Base-by-base conservation (phyloP, 495 filamentous ascomycete genomes). In the Elaphomyces granulatus region DNA sequence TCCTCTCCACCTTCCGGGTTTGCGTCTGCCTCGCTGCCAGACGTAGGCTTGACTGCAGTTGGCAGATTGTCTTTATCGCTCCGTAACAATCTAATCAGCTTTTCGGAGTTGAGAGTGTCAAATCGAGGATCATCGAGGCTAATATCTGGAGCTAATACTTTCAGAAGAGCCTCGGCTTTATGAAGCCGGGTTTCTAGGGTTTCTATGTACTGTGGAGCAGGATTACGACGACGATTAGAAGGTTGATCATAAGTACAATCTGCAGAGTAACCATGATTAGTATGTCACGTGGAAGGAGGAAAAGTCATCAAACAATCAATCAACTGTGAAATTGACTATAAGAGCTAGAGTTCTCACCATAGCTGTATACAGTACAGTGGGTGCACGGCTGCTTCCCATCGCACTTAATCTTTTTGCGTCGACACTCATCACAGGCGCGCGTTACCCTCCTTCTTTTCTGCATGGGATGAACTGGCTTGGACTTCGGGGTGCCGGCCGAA, bases 171-270 rank as follows among this genome's bases (percentile, higher is more conserved):
- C 60, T 95, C 85, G 31, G 86, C 86, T 41, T 83, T 81, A 43
- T 87, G 82, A 20, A 94, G 66, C 37, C 83, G 78, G 32, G 68
- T 74, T 56, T 96, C 92, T 20, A 98, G 64, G 0, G 82, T 83
- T 60, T 98, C 90, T 49, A 95, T 81, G 57, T 94, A 93, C 54
- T 94, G 85, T 28, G 90, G 90, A 20, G 86, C 81, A 23, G 90
- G 88, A 52, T 95, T 98, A 50, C 90, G 81, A 49, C 88, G 74
- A 38, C 90, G 77, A 54, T 95, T 95, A 21, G 90, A 96, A 12
- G 90, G 90, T 50, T 98, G 92, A 49, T 98, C 92, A 61, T 94
- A 96, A 3, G 90, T 93, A 58, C 90, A 98, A 43, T 96, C 90
- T 98, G 53, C 9, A 14, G 14, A 34, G 36, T 18, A 19, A 28